These are phyloP conservation scores for Acrocalymma vagum DNA, from an alignment of 2,329 filamentous ascomycete genomes.

Conservation along the genomic window DNA sequence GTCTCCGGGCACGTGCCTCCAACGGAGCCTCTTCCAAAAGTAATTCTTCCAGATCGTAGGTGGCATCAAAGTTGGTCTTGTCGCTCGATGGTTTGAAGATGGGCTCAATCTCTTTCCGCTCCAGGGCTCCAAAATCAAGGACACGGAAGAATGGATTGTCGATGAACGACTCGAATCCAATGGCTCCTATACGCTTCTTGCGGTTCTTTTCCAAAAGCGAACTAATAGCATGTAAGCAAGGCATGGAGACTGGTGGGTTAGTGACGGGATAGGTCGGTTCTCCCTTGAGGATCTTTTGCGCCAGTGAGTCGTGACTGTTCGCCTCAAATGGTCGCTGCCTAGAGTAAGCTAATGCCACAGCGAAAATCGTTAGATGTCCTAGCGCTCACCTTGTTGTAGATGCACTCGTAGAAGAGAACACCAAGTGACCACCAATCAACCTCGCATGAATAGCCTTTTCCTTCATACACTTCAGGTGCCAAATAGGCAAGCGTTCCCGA, in stretches of 20 bases:
- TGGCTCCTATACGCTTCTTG: constrained; percentile 81
- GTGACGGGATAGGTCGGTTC: constrained; percentile 92
- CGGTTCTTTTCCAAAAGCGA: constrained; percentile 83
- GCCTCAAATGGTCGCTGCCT: constrained; percentile 89
- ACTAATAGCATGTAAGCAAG: constrained; percentile 88
- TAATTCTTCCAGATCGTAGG: constrained; percentile 94
- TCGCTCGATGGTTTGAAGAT: constrained; percentile 94
- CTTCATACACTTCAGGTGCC: constrained; percentile 92
- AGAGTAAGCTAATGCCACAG: constrained; percentile 7
- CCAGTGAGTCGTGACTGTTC: constrained; percentile 81
- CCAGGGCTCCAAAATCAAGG: constrained; percentile 84
- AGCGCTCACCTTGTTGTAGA: constrained; percentile 87
- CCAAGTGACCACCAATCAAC: constrained; percentile 99
- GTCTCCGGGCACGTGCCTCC: constrained; percentile 88
- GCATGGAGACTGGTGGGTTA: constrained; percentile 85
- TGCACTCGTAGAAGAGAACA: constrained; percentile 99
- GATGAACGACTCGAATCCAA: constrained; percentile 83
- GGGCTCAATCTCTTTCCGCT: constrained; percentile 87
- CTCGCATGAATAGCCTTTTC: constrained; percentile 85
- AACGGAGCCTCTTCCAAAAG: constrained; percentile 93
- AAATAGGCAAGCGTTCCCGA: constrained; percentile 96
- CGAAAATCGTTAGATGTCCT: no score
- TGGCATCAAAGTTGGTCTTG: constrained; percentile 99
- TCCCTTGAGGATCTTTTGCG: constrained; percentile 80
- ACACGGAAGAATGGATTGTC: constrained; percentile 88